A percentile compares a stretch with the other conserved stretches of the same genome.
These are phyloP conservation scores for Rhododendron williamsianum DNA, from an alignment of 148 eudicot species.

Conservation along the genomic window DNA sequence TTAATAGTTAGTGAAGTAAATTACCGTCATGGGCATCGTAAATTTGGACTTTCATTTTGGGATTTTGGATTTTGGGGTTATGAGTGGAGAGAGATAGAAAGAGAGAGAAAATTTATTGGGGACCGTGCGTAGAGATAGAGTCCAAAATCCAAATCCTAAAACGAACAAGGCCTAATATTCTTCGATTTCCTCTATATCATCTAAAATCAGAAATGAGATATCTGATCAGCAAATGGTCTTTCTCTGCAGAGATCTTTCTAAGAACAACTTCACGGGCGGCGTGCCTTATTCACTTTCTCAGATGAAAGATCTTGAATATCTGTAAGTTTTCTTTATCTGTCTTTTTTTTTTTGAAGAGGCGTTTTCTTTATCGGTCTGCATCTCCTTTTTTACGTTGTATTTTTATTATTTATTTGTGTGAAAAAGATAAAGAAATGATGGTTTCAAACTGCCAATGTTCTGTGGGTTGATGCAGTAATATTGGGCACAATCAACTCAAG, in stretches of 20 bases:
- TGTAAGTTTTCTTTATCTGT: slow-evolving; percentile 36
- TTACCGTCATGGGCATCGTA: neutral
- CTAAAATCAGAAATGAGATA: neutral
- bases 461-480: slow-evolving; percentile 35
- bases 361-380: slow-evolving; percentile 4
- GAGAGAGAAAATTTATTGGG: too few species aligned
- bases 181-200: neutral
- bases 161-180: too few species aligned
- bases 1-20: neutral
- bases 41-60: neutral
- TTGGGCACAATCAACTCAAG: slow-evolving; percentile 50
- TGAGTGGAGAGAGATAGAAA: too few species aligned
- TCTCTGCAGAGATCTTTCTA: slow-evolving; percentile 51
- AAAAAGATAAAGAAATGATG: neutral
- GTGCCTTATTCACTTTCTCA: slow-evolving; percentile 61
- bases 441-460: slow-evolving; percentile 2
- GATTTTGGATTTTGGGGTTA: too few species aligned
- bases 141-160: too few species aligned
- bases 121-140: too few species aligned
- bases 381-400: neutral
- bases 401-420: neutral
- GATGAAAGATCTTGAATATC: slow-evolving; percentile 40
- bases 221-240: neutral
- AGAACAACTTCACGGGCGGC: slow-evolving; percentile 40
- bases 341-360: neutral